phyloP scores from a whole-genome alignment of 345 rosid species.

The Pugionium dolabratum region DNA sequence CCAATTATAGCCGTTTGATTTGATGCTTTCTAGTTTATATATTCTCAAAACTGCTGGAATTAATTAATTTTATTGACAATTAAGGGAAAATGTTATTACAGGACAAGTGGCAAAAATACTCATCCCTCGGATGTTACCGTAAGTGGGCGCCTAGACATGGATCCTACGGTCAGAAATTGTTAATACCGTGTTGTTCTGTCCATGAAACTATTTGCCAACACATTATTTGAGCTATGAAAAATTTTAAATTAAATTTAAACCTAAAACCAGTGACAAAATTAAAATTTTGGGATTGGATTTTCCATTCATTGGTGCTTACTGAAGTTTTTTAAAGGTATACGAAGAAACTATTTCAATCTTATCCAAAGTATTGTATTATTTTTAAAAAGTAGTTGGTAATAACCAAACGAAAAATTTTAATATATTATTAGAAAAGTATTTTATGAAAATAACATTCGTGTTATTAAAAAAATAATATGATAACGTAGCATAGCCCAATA shows the following conservation, averaged over 20 bases:
- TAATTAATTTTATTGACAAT: conserved; percentile 1
- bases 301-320: neutral
- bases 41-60: conserved; percentile 26
- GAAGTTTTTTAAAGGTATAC: too few species aligned
- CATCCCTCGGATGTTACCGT: conserved; percentile 16
- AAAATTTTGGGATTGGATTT: neutral
- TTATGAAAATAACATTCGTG: too few species aligned
- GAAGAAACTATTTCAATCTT: too few species aligned
- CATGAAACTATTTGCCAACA: conserved; percentile 18
- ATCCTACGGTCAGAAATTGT: conserved; percentile 26
- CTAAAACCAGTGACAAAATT: too few species aligned
- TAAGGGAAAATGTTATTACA: neutral
- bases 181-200: conserved; percentile 10
- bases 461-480: too few species aligned
- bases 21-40: conserved; percentile 34
- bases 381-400: too few species aligned
- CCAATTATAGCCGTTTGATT: conserved; percentile 67
- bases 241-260: too few species aligned
- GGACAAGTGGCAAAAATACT: neutral
- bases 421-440: too few species aligned
- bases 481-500: too few species aligned
- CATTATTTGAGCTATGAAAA: neutral
- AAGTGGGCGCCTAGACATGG: neutral
- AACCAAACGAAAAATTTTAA: too few species aligned
- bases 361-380: too few species aligned